These are phyloP conservation scores for Malbranchea cinnamomea DNA, from an alignment of 2,329 filamentous ascomycete species.

Conservation along the genomic window DNA sequence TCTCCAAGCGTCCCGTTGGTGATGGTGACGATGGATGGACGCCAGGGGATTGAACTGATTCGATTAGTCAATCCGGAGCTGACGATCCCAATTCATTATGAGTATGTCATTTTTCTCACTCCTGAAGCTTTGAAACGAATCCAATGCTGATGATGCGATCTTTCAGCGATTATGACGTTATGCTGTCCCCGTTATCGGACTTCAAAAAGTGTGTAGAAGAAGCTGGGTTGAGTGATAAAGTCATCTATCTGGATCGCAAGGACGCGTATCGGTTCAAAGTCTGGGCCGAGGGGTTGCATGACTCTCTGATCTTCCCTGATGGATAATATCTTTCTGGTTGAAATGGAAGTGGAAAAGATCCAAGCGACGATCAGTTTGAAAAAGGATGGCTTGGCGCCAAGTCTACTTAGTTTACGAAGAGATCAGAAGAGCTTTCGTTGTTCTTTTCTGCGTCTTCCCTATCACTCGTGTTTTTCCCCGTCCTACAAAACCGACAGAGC, in stretches of 20 bases:
- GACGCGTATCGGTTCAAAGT: conserved; percentile 44
- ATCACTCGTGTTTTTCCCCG: no score
- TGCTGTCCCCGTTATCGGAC: conserved; percentile 43
- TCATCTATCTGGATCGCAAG: conserved; percentile 46
- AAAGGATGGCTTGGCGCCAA: no score
- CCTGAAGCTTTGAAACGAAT: not conserved
- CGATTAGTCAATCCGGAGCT: conserved; percentile 44
- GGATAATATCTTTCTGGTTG: no score
- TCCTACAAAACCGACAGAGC: no score
- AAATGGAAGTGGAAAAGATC: no score
- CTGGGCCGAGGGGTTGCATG: no score
- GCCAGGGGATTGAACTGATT: conserved; percentile 47
- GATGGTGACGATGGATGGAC: conserved; percentile 56
- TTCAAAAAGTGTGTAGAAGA: conserved; percentile 43
- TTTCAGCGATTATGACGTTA: conserved; percentile 44
- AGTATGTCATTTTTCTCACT: conserved; percentile 15
- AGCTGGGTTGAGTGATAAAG: conserved; percentile 36
- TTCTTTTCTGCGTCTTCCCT: no score
- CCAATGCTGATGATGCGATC: not conserved
- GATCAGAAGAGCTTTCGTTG: no score
- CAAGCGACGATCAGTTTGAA: no score
- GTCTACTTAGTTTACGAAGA: no score
- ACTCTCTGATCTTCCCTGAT: no score
- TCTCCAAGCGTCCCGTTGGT: conserved; percentile 46
- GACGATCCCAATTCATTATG: conserved; percentile 50